These are phyloP conservation scores for Pleurotus tuber-regium DNA, from an alignment of 768 basidiomycete species.

Conservation along the genomic window DNA sequence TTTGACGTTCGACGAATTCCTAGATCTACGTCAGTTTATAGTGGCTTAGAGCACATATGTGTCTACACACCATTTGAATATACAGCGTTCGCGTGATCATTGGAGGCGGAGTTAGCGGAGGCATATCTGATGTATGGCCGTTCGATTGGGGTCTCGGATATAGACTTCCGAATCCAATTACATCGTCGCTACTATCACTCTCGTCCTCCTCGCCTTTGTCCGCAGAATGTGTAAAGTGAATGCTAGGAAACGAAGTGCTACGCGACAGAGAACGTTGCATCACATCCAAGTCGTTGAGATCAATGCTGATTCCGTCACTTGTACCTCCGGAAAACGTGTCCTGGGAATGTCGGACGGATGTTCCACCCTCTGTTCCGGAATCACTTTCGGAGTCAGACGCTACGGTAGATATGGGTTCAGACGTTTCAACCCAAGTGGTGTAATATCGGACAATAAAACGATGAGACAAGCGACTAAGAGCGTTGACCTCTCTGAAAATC, in stretches of 20 bases:
- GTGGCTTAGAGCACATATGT: too few species aligned
- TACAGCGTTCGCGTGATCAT: slow-evolving; percentile 65
- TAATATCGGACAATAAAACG: slow-evolving; percentile 91
- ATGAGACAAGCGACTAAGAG: slow-evolving; percentile 83
- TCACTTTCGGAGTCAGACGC: slow-evolving; percentile 52
- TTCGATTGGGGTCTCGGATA: slow-evolving; percentile 22
- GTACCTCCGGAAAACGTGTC: slow-evolving; percentile 27
- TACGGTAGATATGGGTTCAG: slow-evolving; percentile 48
- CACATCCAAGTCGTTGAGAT: slow-evolving; percentile 59
- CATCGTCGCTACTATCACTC: slow-evolving; percentile 37
- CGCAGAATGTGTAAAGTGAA: slow-evolving; percentile 65
- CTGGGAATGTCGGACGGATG: slow-evolving; percentile 48
- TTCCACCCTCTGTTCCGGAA: slow-evolving; percentile 43
- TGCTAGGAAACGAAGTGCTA: slow-evolving; percentile 69
- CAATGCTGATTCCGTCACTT: slow-evolving; percentile 60
- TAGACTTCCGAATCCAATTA: slow-evolving; percentile 30
- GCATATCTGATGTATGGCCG: slow-evolving; percentile 4
- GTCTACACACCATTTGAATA: slow-evolving; percentile 90
- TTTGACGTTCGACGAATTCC: slow-evolving; percentile 93
- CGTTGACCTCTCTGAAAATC: slow-evolving; percentile 90
- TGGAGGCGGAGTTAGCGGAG: slow-evolving; percentile 22
- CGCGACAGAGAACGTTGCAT: slow-evolving; percentile 41
- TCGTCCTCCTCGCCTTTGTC: slow-evolving; percentile 20
- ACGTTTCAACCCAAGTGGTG: slow-evolving; percentile 85
- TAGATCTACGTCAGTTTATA: slow-evolving; percentile 30